Evolutionary conservation across 352 stramenopile genomes (phyloP).

Genomic region (Elongisporangium senticosum): DNA sequence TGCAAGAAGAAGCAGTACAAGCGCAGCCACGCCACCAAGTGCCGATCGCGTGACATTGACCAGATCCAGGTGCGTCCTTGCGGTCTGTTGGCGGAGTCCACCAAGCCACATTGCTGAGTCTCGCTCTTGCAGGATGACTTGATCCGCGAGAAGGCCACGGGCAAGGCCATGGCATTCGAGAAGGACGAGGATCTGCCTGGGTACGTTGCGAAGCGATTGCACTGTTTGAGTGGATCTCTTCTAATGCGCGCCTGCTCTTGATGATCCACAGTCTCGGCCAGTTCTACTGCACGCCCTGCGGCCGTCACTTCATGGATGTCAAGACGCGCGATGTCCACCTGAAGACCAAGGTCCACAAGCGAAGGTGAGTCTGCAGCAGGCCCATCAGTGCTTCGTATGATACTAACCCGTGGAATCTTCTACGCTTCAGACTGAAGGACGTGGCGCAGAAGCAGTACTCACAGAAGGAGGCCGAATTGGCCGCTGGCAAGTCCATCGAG

Average conservation of each 20-base stretch:
- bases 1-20: constrained; percentile 88
- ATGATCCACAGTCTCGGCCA: constrained; percentile 55
- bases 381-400: neutral
- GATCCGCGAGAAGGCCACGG: constrained; percentile 45
- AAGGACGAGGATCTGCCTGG: constrained; percentile 81
- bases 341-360: constrained; percentile 84
- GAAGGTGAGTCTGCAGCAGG: constrained; percentile 27
- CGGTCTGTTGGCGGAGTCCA: neutral
- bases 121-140: constrained; percentile 53
- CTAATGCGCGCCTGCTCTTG: constrained; percentile 1
- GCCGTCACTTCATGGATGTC: constrained; percentile 79
- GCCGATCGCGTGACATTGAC: constrained; percentile 71
- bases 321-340: constrained; percentile 77
- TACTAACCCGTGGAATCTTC: neutral
- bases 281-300: constrained; percentile 86
- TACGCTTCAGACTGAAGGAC: constrained; percentile 63
- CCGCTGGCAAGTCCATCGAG: constrained; percentile 66
- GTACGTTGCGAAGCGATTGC: constrained; percentile 19
- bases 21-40: constrained; percentile 77
- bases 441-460: constrained; percentile 88
- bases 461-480: constrained; percentile 76
- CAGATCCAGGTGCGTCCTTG: constrained; percentile 63
- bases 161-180: constrained; percentile 62
- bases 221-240: neutral
- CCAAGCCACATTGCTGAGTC: neutral